Evolutionary conservation across 1,284 basidiomycete genomes (phyloP), one percentile per base, ranked within the genome.

Genomic region (Stereum hirsutum): DNA sequence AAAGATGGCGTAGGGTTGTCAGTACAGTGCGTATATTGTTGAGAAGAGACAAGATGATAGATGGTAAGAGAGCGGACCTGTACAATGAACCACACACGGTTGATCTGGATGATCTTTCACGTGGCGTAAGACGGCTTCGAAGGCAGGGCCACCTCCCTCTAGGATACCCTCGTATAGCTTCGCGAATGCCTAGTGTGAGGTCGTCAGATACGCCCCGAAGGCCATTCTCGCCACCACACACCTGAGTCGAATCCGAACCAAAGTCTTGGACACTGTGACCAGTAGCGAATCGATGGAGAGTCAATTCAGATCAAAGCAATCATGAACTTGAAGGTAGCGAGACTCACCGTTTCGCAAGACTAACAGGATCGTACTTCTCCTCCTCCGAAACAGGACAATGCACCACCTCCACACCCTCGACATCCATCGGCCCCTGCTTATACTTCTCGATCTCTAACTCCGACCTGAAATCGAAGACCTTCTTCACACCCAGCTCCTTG

Each of bases 31-130:
- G 27, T n/a, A 26, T 3, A 20, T 11, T 25, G 33, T 38, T 28
- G 25, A 28, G 27, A 49, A 45, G 31, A 30, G 19, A 33, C 4
- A 19, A 35, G 33, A 10, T 43, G 36, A 36, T 19, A 48, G 4
- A 42, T 33, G 27, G 25, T 14, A 12, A 6, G 19, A 20, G 25
- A 31, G 21, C 56, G 20, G 39, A 68, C 68, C 65, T 17, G 68
- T 70, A 50, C 68, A 72, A 48, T 70, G 68, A 8, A 71, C 53
- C 32, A 70, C 52, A 46, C 63, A 65, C 10, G 63, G 59, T 42
- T 65, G 56, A 39, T 62, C 58, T 7, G 66, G 63, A 19, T 58
- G 47, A 33, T 69, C 64, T 26, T 62, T 55, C 11, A 72, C 42
- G 43, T 68, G 63, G n/a, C 56, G 45, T 35, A 70, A 56, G 17